phyloP scores from a whole-genome alignment of 169 alveolate species.

The Theileria annulata region DNA sequence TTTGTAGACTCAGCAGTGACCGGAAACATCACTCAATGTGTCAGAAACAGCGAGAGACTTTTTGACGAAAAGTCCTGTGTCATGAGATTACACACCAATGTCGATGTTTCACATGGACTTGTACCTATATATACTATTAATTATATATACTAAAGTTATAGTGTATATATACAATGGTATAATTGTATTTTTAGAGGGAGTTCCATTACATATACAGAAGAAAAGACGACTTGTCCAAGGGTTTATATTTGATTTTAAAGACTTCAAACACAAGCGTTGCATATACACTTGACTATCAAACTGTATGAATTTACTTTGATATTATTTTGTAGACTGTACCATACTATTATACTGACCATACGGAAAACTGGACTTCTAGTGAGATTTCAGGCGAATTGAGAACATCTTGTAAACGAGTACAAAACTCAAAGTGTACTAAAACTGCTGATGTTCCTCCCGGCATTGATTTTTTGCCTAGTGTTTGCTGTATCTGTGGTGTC shows the following conservation, averaged over 20 bases:
- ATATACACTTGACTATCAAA: constrained; percentile 25
- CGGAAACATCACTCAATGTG: constrained; percentile 34
- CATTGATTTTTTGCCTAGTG: not conserved
- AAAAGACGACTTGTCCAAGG: constrained; percentile 52
- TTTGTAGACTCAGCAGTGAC: constrained; percentile 33
- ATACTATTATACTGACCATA: constrained; percentile 41
- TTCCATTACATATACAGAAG: constrained; percentile 39
- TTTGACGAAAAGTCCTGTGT: constrained; percentile 25
- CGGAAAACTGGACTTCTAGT: constrained; percentile 4
- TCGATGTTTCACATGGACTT: constrained; percentile 48
- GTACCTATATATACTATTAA: constrained; percentile 20
- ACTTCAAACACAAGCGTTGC: constrained; percentile 33
- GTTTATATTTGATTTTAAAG: constrained; percentile 30
- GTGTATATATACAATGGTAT: not conserved
- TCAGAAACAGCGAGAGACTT: constrained; percentile 14
- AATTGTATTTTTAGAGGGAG: constrained; percentile 1
- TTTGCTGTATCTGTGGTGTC: constrained; percentile 44
- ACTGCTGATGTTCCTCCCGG: constrained; percentile 25
- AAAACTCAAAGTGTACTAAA: constrained; percentile 1
- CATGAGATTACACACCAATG: constrained; percentile 37
- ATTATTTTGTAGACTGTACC: constrained; percentile 43
- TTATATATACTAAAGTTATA: no score
- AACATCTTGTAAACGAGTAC: not conserved
- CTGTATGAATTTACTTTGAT: constrained; percentile 13
- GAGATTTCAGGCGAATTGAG: constrained; percentile 12